Evolutionary conservation across 805 yeast species (phyloP).

Genomic region (Saccharomycopsis oosterbeekiorum): DNA sequence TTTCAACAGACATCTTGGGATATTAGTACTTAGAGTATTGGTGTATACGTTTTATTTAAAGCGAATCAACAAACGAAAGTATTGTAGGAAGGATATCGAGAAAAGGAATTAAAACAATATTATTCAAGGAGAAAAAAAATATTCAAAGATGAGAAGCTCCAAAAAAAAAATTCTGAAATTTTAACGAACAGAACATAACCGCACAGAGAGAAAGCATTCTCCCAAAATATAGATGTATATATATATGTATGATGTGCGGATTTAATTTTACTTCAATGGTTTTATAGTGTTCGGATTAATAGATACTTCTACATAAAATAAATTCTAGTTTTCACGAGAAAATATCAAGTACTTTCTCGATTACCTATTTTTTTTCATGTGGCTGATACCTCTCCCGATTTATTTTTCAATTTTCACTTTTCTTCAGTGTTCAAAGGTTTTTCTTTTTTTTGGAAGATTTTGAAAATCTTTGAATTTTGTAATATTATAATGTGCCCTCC

Average conservation of each 20-base stretch:
- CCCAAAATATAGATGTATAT: not conserved
- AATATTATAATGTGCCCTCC: not conserved
- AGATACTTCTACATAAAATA: not conserved
- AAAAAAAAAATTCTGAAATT: too few relatives aligned
- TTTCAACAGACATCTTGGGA: slow-evolving; percentile 61
- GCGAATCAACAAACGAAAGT: not conserved
- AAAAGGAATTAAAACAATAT: not conserved
- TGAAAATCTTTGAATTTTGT: not conserved
- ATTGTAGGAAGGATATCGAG: not conserved
- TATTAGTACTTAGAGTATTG: not conserved
- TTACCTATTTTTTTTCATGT: too few relatives aligned
- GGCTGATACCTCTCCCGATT: not conserved
- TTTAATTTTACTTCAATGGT: not conserved
- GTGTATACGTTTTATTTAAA: not conserved
- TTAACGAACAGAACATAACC: not conserved
- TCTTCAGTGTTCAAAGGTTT: too few relatives aligned
- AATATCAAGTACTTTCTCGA: too few relatives aligned
- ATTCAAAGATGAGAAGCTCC: not conserved
- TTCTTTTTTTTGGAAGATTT: not conserved
- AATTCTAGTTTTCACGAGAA: too few relatives aligned
- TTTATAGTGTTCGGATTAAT: not conserved
- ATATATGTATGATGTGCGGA: too few relatives aligned
- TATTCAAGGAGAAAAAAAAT: too few relatives aligned
- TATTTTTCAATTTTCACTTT: too few relatives aligned
- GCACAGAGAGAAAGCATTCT: not conserved